Evolutionary conservation across 2,329 filamentous ascomycete genomes (phyloP).

Genomic region (Arthroderma uncinatum): DNA sequence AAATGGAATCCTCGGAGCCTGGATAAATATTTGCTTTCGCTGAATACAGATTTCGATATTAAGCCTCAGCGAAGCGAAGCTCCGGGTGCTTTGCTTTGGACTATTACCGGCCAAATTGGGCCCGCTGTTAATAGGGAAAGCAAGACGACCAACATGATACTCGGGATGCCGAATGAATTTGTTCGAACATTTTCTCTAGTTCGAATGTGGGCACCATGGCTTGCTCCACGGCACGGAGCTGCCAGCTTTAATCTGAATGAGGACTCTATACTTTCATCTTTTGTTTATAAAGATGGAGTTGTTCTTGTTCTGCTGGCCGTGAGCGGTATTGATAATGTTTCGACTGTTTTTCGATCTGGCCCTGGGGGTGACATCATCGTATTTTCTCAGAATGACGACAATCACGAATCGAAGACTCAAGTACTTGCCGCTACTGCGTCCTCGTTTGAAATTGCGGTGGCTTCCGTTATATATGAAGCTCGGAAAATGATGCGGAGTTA

Average conservation of each 20-base stretch:
- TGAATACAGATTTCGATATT: constrained; percentile 26
- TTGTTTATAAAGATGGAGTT: constrained; percentile 58
- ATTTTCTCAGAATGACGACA: constrained; percentile 60
- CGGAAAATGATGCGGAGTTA: constrained; percentile 46
- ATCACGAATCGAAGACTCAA: constrained; percentile 43
- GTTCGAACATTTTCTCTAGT: constrained; percentile 74
- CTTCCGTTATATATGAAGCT: constrained; percentile 80
- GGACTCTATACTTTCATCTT: constrained; percentile 67
- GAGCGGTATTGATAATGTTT: constrained; percentile 59
- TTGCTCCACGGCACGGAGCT: constrained; percentile 76
- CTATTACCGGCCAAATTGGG: constrained; percentile 47
- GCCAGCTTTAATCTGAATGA: constrained; percentile 57
- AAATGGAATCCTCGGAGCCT: constrained; percentile 16
- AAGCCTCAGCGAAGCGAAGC: constrained; percentile 31
- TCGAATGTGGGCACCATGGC: constrained; percentile 70
- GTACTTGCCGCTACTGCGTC: constrained; percentile 62
- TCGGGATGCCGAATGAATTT: constrained; percentile 55
- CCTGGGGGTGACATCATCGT: constrained; percentile 55
- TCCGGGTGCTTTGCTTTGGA: constrained; percentile 32
- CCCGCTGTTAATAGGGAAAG: constrained; percentile 42
- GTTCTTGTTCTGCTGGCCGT: constrained; percentile 69
- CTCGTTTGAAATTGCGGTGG: constrained; percentile 62
- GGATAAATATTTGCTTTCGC: constrained; percentile 25
- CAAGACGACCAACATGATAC: constrained; percentile 39
- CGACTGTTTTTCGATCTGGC: constrained; percentile 57